Evolutionary conservation across 179 eudicot species (phyloP).

Genomic region (Drosera spatulata): DNA sequence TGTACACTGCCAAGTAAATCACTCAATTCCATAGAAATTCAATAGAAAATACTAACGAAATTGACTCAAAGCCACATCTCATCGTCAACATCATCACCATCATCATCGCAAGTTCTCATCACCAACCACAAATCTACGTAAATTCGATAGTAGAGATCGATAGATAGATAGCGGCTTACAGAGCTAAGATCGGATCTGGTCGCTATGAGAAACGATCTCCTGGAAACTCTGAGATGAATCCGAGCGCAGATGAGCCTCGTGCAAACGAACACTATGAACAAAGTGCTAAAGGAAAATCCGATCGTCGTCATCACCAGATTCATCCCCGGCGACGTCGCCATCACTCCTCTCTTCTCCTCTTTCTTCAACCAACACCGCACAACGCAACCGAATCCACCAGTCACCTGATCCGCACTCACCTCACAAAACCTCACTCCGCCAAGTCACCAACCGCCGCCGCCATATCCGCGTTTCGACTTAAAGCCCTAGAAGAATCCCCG

Average conservation of each 20-base stretch:
- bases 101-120: neutral
- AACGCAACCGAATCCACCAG: too few species aligned
- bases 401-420: too few species aligned
- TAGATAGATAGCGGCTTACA: conserved; percentile 26
- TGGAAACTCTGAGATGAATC: conserved; percentile 48
- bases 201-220: conserved; percentile 33
- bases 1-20: too few species aligned
- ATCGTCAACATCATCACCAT: neutral
- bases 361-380: too few species aligned
- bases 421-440: too few species aligned
- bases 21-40: too few species aligned
- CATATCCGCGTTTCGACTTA: too few species aligned
- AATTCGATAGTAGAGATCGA: too few species aligned
- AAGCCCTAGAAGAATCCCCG: too few species aligned
- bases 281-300: conserved; percentile 73
- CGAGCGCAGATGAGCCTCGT: conserved; percentile 87
- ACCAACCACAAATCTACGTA: neutral
- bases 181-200: conserved; percentile 58
- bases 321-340: conserved; percentile 46
- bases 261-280: conserved; percentile 87
- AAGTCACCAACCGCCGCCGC: too few species aligned
- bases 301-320: conserved; percentile 94
- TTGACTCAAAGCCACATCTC: too few species aligned
- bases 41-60: too few species aligned
- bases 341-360: neutral